Evolutionary conservation across 176 grass and related monocot genomes (phyloP).

Genomic region (Juncus effusus): DNA sequence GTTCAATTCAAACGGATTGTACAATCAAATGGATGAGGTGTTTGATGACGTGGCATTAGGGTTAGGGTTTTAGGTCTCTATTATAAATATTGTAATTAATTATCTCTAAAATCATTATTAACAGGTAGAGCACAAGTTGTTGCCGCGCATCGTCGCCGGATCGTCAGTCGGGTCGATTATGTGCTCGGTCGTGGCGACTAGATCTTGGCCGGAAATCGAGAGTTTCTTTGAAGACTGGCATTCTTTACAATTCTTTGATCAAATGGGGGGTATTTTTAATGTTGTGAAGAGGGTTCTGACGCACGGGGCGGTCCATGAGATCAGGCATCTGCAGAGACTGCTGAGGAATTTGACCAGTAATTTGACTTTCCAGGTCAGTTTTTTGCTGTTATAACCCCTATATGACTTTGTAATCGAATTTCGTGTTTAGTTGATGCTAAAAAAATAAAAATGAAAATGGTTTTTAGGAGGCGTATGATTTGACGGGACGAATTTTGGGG

Average conservation of each 20-base stretch:
- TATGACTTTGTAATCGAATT: too few species aligned
- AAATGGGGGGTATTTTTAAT: slow-evolving; percentile 79
- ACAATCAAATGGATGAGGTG: too few species aligned
- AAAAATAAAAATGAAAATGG: too few species aligned
- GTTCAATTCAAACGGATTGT: too few species aligned
- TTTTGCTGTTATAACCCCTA: too few species aligned
- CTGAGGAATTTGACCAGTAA: slow-evolving; percentile 83
- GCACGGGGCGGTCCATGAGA: slow-evolving; percentile 74
- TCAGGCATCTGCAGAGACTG: slow-evolving; percentile 63
- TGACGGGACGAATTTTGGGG: slow-evolving; percentile 75
- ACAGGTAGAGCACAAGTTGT: slow-evolving; percentile 56
- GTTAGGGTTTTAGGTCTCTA: too few species aligned
- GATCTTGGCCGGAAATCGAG: slow-evolving; percentile 82
- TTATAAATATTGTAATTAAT: too few species aligned
- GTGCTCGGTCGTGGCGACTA: slow-evolving; percentile 72
- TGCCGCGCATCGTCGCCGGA: slow-evolving; percentile 84
- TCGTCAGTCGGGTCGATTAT: slow-evolving; percentile 87
- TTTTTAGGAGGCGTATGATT: slow-evolving; percentile 79
- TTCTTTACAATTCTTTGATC: slow-evolving; percentile 87
- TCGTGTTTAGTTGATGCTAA: too few species aligned
- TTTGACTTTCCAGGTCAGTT: slow-evolving; percentile 54
- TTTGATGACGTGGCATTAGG: too few species aligned
- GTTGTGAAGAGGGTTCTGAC: slow-evolving; percentile 81
- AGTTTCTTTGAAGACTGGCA: slow-evolving; percentile 94
- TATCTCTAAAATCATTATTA: too few species aligned